Evolutionary conservation across 495 filamentous ascomycete species (phyloP).

Genomic region (Neurospora africana): DNA sequence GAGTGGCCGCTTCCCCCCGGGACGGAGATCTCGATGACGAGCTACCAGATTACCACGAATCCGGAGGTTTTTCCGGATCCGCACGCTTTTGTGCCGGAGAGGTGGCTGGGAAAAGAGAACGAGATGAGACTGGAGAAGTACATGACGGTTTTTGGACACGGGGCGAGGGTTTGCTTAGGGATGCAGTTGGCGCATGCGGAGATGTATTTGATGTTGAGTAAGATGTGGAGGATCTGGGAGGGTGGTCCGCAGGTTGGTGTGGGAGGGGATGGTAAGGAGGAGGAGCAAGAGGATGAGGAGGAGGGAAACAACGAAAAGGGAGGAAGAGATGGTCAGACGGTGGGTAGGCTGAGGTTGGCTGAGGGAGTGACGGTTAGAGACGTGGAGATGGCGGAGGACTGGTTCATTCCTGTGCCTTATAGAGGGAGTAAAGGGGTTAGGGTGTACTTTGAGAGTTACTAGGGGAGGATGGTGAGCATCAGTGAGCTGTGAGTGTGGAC

Average conservation of each 20-base stretch:
- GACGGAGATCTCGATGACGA: conserved; percentile 32
- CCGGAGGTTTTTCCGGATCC: conserved; percentile 33
- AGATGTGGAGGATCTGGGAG: conserved; percentile 12
- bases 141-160: conserved; percentile 3
- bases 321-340: neutral
- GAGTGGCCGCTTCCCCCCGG: neutral
- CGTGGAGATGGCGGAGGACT: conserved; percentile 13
- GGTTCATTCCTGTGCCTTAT: conserved; percentile 9
- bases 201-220: conserved; percentile 5
- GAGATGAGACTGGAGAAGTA: neutral
- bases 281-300: no score
- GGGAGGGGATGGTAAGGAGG: neutral
- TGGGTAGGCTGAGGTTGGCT: conserved; percentile 5
- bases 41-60: conserved; percentile 30
- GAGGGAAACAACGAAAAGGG: no score
- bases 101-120: conserved; percentile 30
- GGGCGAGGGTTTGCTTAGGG: conserved; percentile 3
- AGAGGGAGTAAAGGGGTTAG: neutral
- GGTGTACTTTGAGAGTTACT: neutral
- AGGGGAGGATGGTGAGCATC: neutral
- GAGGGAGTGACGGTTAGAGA: conserved; percentile 9
- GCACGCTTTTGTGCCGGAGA: conserved; percentile 30
- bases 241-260: neutral
- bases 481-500: neutral
- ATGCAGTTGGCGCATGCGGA: conserved; percentile 7